Percentiles rank a stretch among this genome's conserved stretches.
These are phyloP conservation scores for Solanum neorickii DNA, from an alignment of 257 asterid species.

Conservation along the genomic window DNA sequence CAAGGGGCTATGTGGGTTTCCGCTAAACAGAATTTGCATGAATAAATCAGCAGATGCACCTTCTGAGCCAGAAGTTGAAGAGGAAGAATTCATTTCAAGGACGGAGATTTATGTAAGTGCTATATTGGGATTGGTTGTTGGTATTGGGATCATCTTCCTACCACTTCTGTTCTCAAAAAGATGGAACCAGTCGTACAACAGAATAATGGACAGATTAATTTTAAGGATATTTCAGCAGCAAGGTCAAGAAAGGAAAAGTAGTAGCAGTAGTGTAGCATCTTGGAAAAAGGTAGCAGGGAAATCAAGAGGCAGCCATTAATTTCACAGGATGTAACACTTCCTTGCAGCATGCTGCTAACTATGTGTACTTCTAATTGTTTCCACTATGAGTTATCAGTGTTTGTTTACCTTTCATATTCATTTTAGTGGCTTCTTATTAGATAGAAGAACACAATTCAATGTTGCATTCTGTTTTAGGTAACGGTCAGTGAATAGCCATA, in stretches of 20 bases:
- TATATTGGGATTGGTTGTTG: constrained; percentile 7
- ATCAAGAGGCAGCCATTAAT: background rate
- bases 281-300: background rate
- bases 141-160: background rate
- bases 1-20: constrained; percentile 17
- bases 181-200: constrained; percentile 1
- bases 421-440: background rate
- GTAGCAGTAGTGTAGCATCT: background rate
- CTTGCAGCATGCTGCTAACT: background rate
- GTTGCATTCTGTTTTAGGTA: background rate
- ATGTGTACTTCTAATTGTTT: background rate
- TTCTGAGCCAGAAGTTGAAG: background rate
- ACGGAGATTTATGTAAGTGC: constrained; percentile 4
- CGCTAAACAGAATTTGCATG: background rate
- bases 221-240: background rate
- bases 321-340: background rate
- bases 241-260: background rate
- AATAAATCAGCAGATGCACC: background rate
- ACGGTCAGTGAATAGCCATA: background rate
- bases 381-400: background rate
- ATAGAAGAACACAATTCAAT: background rate
- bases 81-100: background rate
- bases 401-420: background rate
- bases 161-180: background rate
- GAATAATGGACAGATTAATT: background rate